These are phyloP conservation scores for Panaeolus papilionaceus DNA, from an alignment of 768 basidiomycete genomes.

Conservation along the genomic window DNA sequence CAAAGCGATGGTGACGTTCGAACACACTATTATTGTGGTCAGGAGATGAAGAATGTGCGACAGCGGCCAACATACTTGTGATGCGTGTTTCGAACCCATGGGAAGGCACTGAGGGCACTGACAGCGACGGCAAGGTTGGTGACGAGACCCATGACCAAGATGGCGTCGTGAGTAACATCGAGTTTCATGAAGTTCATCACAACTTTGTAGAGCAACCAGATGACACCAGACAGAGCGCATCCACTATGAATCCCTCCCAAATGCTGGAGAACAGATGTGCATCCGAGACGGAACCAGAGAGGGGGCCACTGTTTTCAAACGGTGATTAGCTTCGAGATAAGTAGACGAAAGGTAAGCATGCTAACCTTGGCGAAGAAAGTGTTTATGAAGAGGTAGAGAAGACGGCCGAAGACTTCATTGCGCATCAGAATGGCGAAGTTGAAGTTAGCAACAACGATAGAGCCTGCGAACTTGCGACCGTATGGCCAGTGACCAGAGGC, in stretches of 20 bases:
- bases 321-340: conserved; percentile 18
- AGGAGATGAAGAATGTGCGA: conserved; percentile 13
- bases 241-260: conserved; percentile 83
- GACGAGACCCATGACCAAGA: conserved; percentile 67
- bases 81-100: conserved; percentile 81
- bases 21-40: conserved; percentile 57
- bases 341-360: conserved; percentile 7
- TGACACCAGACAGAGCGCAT: conserved; percentile 72
- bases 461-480: conserved; percentile 62
- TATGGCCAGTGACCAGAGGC: conserved; percentile 72
- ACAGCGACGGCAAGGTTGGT: conserved; percentile 63
- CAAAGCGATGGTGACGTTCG: conserved; percentile 80
- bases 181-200: conserved; percentile 59
- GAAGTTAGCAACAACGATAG: conserved; percentile 74
- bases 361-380: conserved; percentile 72
- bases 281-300: conserved; percentile 71
- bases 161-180: conserved; percentile 55
- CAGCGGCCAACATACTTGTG: conserved; percentile 65
- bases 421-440: conserved; percentile 76
- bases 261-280: conserved; percentile 77
- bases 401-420: conserved; percentile 78
- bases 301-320: conserved; percentile 64
- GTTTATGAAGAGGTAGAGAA: conserved; percentile 70
- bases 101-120: conserved; percentile 70
- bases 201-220: conserved; percentile 73